Evolutionary conservation across 495 filamentous ascomycete species (phyloP).

Genomic region (Lichina pygmaea): DNA sequence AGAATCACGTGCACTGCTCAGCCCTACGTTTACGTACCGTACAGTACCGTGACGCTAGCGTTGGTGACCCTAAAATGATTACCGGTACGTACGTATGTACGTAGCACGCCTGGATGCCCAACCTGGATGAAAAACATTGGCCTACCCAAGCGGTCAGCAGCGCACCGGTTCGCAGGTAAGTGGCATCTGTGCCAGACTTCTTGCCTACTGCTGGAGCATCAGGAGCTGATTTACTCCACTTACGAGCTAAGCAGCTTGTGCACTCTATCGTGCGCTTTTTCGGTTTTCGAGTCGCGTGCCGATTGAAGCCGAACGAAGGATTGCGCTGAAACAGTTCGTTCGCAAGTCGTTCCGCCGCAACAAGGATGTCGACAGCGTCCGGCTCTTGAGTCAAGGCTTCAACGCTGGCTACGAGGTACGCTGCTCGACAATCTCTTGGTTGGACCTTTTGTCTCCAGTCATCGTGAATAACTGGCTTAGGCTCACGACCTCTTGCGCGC

Average conservation of each 20-base stretch:
- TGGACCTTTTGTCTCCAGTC: background rate
- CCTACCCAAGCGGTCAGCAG: constrained; percentile 14
- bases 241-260: constrained; percentile 11
- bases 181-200: background rate
- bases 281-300: constrained; percentile 25
- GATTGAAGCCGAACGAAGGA: constrained; percentile 14
- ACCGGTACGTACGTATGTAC: too few species aligned
- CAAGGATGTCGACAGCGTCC: constrained; percentile 16
- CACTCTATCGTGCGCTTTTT: constrained; percentile 48
- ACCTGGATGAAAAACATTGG: background rate
- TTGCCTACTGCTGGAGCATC: constrained; percentile 1
- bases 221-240: background rate
- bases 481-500: background rate
- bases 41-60: too few species aligned
- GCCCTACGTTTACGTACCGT: too few species aligned
- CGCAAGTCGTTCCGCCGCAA: constrained; percentile 32
- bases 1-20: too few species aligned
- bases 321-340: constrained; percentile 17
- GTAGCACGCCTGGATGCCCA: too few species aligned
- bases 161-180: constrained; percentile 41
- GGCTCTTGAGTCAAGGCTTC: constrained; percentile 10
- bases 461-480: background rate
- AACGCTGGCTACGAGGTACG: constrained; percentile 5
- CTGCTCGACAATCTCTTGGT: background rate
- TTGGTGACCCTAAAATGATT: too few species aligned